Conservation (phyloP, 805 yeast species). For the Groenewaldozyma salmanticensis region DNA sequence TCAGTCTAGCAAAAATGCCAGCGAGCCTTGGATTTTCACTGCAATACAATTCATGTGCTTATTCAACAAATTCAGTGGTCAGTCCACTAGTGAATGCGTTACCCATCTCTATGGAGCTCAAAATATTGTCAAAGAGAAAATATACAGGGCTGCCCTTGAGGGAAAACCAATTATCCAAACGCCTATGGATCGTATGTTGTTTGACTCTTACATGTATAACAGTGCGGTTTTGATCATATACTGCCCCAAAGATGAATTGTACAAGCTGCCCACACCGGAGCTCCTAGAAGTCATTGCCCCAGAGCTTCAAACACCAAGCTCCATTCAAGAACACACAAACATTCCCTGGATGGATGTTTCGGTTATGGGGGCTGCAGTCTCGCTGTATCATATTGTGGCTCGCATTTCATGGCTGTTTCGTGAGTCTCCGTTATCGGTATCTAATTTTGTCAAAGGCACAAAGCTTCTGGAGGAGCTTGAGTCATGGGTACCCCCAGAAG, state of each 20-base stretch:
- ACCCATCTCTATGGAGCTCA: constrained; percentile 1
- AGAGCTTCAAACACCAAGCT: background rate
- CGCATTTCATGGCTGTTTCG: constrained; percentile 1
- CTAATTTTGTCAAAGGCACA: background rate
- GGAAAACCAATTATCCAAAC: no score
- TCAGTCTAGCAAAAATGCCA: background rate
- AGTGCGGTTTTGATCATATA: background rate
- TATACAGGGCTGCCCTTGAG: background rate
- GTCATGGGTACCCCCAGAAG: background rate
- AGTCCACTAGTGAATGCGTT: background rate
- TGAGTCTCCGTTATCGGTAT: background rate
- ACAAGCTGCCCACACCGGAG: constrained; percentile 1
- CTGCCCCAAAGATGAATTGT: background rate
- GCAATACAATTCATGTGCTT: background rate
- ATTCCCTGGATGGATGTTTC: constrained; percentile 1
- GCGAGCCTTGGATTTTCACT: background rate
- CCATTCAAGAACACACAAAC: background rate
- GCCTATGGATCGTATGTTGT: background rate
- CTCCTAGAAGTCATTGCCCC: background rate
- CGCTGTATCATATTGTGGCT: background rate
- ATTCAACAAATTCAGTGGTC: background rate
- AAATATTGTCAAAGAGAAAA: background rate
- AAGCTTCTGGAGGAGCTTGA: background rate
- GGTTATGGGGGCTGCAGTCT: background rate
- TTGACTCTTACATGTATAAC: background rate